Evolutionary conservation across 371 early-diverging fungal species (phyloP).

Genomic region (Blakeslea trispora): DNA sequence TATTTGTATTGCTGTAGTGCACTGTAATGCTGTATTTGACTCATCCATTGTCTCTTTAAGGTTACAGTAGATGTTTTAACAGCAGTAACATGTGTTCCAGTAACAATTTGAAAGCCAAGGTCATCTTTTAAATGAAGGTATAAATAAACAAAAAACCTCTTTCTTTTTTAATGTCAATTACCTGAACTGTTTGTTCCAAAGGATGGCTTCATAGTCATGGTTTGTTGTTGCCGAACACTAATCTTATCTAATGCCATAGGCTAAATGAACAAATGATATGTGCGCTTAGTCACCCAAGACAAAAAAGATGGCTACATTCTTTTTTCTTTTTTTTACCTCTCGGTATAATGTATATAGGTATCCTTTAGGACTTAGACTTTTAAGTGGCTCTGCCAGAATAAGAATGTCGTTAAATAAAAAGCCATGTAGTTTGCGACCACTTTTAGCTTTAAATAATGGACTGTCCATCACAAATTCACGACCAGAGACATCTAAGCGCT

Average conservation of each 20-base stretch:
- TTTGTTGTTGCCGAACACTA: conserved; percentile 32
- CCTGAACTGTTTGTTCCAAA: conserved; percentile 26
- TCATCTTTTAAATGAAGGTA: too few relatives aligned
- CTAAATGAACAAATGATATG: too few relatives aligned
- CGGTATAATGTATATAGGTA: conserved; percentile 58
- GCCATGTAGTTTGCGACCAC: conserved; percentile 79
- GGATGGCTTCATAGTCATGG: conserved; percentile 33
- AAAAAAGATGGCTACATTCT: too few relatives aligned
- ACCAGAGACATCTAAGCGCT: conserved; percentile 60
- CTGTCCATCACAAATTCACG: conserved; percentile 86
- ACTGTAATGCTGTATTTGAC: conserved; percentile 50
- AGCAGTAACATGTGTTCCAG: conserved; percentile 55
- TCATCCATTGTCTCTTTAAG: conserved; percentile 70
- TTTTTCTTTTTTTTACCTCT: conserved; percentile 44
- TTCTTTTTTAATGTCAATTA: conserved; percentile 6
- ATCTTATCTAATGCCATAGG: conserved; percentile 35
- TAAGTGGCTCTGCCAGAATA: conserved; percentile 61
- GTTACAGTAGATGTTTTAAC: conserved; percentile 55
- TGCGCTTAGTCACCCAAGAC: too few relatives aligned
- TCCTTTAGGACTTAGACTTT: conserved; percentile 40
- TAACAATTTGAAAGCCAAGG: conserved; percentile 62
- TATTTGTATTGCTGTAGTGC: conserved; percentile 29
- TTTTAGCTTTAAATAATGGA: conserved; percentile 77
- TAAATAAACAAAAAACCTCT: too few relatives aligned
- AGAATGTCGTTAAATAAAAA: conserved; percentile 90